phyloP scores from a whole-genome alignment of 495 filamentous ascomycete genomes.

The Parachaetomium inaequale region DNA sequence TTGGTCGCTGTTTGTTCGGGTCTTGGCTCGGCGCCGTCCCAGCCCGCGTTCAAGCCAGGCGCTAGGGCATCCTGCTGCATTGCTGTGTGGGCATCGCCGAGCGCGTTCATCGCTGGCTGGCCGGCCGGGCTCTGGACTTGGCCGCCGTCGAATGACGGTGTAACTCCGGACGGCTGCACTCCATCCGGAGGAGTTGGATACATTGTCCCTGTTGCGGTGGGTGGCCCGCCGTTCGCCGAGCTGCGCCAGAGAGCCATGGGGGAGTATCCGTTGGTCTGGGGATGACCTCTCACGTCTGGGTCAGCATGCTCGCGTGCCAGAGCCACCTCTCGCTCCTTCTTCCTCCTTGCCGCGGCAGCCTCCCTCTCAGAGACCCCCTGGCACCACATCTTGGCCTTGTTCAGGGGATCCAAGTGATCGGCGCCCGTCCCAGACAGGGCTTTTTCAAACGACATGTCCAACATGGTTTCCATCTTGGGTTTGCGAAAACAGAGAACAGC shows the following conservation, averaged over 20 bases:
- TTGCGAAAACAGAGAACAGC: constrained; percentile 50
- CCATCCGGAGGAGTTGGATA: constrained; percentile 89
- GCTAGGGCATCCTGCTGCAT: constrained; percentile 19
- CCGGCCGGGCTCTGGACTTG: constrained; percentile 46
- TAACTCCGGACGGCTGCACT: constrained; percentile 46
- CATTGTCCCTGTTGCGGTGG: constrained; percentile 58
- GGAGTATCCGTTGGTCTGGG: constrained; percentile 36
- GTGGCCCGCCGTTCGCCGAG: constrained; percentile 48
- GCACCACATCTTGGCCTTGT: constrained; percentile 68
- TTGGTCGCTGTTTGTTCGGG: constrained; percentile 36
- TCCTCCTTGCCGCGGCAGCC: constrained; percentile 43
- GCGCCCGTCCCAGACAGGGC: constrained; percentile 13
- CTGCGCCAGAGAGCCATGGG: constrained; percentile 44
- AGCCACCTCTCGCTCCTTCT: constrained; percentile 51
- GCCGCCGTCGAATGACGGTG: constrained; percentile 48
- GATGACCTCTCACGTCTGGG: constrained; percentile 33
- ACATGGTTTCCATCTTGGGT: constrained; percentile 23
- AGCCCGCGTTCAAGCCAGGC: constrained; percentile 30
- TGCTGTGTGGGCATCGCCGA: constrained; percentile 29
- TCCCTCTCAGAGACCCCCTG: constrained; percentile 47
- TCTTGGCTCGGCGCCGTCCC: constrained; percentile 37
- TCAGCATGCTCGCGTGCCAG: constrained; percentile 42
- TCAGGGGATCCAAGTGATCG: constrained; percentile 55
- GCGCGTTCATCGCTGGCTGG: constrained; percentile 23
- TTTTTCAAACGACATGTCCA: constrained; percentile 22